A percentile compares a stretch with the other conserved stretches of the same genome.
Conservation (phyloP, 2,329 filamentous ascomycete genomes). For the Grosmannia serpens region DNA sequence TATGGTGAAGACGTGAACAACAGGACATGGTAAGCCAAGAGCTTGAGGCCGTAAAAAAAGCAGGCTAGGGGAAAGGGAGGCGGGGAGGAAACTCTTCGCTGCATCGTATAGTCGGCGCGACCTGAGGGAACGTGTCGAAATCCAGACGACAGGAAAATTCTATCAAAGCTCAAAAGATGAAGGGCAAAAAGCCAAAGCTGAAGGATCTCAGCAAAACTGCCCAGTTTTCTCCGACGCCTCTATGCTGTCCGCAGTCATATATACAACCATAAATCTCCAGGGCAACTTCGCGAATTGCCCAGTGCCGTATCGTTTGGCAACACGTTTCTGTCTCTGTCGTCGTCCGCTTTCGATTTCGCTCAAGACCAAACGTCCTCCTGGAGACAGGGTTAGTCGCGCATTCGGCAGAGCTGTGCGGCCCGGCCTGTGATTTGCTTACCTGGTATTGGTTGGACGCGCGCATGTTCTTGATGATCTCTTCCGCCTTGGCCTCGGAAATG, state of each 20-base stretch:
- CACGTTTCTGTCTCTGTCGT: background rate
- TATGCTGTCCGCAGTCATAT: constrained; percentile 1
- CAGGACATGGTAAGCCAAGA: background rate
- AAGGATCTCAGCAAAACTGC: background rate
- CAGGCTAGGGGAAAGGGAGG: background rate
- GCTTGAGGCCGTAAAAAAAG: background rate
- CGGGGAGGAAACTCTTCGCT: background rate
- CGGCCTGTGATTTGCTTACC: constrained; percentile 35
- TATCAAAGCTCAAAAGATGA: background rate
- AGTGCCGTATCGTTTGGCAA: background rate
- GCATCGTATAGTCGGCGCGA: background rate
- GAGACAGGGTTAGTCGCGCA: constrained; percentile 9
- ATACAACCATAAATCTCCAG: background rate
- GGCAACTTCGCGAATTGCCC: background rate
- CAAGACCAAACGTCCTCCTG: constrained; percentile 65
- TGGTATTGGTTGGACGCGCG: constrained; percentile 92
- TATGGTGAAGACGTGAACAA: background rate
- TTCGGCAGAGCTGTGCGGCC: background rate
- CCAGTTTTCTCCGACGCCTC: constrained; percentile 1
- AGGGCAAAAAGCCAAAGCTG: background rate
- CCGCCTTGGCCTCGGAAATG: constrained; percentile 73
- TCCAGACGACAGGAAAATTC: background rate
- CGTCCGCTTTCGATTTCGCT: constrained; percentile 7
- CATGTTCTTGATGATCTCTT: constrained; percentile 97
- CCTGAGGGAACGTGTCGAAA: background rate